Base-by-base conservation (phyloP, 257 asterid species). In the Haberlea rhodopensis region DNA sequence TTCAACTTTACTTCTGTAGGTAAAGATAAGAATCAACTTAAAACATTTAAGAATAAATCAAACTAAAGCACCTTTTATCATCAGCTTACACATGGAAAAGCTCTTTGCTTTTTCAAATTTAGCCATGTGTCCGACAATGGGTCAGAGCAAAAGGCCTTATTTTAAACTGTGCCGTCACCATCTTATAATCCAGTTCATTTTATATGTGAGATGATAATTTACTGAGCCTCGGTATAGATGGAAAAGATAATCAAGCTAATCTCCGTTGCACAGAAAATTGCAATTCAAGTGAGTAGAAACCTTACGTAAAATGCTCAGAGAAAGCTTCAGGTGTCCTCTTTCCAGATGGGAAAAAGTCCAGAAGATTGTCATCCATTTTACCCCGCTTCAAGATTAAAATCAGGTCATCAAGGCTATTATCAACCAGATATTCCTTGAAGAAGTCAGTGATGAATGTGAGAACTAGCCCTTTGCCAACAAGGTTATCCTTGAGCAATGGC, bases 401-500 rank as follows among this genome's bases (percentile, higher is more conserved):
- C 78, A 94, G 86, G 76, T 94, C 99, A 81, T 94, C 99, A 73
- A 94, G 89, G 78, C 95, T 87, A 66, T 94, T 94, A 70, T 94
- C 97, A 76, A 89, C 88, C 81, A 94, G 83, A 82, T 94, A 94
- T 69, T 89, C 99, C 89, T 71, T 89, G 81, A 94, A 94, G 82
- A 94, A 89, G 55, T 94, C 96, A 43, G 96, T 94, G 78, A 90
- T 79, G 72, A 94, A 94, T 29, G 95, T 69, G 69, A 94, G 95
- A 67, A 94, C 97, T 77, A 94, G 80, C 88, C 99, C 99, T 78
- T 94, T 94, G 76, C 80, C 95, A 31, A 94, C 87, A 73, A 94
- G 99, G 80, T 94, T 94, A 72, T 94, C 99, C 76, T 94, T 94
- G 79, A 87, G 97, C 71, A 94, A 75, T 69, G 99, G 99, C 65